Conservation (phyloP, 306 rosid species). For the Corylus avellana region DNA sequence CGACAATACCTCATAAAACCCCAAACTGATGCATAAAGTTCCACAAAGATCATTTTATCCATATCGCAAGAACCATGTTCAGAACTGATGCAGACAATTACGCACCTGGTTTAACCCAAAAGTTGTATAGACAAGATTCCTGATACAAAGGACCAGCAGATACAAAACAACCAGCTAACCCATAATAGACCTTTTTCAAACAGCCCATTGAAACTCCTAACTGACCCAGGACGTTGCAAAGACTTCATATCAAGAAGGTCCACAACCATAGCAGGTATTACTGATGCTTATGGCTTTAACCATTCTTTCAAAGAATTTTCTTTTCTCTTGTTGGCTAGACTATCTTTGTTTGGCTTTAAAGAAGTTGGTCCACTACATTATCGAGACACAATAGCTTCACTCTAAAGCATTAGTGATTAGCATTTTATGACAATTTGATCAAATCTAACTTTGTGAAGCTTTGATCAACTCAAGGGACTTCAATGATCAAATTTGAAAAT, state of each 20-base stretch:
- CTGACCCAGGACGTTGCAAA: background rate
- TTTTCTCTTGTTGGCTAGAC: no score
- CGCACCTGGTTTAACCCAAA: background rate
- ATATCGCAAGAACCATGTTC: background rate
- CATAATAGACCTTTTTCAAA: background rate
- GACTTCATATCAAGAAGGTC: background rate
- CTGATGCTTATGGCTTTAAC: background rate
- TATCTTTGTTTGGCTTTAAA: background rate
- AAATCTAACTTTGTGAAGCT: background rate
- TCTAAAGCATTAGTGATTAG: background rate
- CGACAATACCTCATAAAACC: background rate
- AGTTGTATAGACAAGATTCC: background rate
- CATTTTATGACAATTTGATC: background rate
- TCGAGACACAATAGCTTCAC: background rate
- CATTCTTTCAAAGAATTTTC: background rate
- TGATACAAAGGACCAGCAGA: background rate
- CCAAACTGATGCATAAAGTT: background rate
- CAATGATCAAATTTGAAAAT: background rate
- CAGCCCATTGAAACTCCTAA: background rate
- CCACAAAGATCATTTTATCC: conserved; percentile 6
- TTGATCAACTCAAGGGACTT: background rate
- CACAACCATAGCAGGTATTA: background rate
- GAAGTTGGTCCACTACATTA: background rate
- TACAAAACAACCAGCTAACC: background rate
- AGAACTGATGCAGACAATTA: background rate